These are phyloP conservation scores for Datura wrightii DNA, from an alignment of 257 asterid species.

Conservation along the genomic window DNA sequence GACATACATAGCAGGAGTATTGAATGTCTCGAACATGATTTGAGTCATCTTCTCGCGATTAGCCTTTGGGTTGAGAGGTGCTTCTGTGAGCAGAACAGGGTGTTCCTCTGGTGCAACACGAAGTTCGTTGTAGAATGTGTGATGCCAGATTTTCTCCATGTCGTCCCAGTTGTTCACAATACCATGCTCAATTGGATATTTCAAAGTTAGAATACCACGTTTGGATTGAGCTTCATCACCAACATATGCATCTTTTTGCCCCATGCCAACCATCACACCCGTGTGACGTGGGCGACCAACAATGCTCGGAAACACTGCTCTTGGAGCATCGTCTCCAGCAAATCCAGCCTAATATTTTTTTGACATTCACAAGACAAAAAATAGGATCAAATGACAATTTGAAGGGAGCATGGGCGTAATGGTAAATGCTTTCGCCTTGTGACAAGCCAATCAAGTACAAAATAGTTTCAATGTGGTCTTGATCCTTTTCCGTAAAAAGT, in stretches of 20 bases:
- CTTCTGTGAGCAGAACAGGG: slow-evolving; percentile 45
- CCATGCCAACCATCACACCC: slow-evolving; percentile 50
- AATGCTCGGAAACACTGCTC: slow-evolving; percentile 50
- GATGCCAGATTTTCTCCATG: slow-evolving; percentile 47
- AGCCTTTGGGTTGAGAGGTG: slow-evolving; percentile 46
- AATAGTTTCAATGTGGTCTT: background rate
- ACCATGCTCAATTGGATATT: slow-evolving; percentile 48
- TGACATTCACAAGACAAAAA: background rate
- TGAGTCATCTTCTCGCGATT: slow-evolving; percentile 49
- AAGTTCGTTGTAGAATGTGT: slow-evolving; percentile 43
- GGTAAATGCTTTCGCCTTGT: background rate
- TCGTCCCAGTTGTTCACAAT: slow-evolving; percentile 46
- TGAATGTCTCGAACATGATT: slow-evolving; percentile 45
- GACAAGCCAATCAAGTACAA: no score
- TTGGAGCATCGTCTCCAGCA: slow-evolving; percentile 51
- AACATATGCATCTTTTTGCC: slow-evolving; percentile 46
- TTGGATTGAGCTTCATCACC: slow-evolving; percentile 52
- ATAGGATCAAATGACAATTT: background rate
- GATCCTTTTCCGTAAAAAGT: background rate
- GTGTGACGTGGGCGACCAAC: slow-evolving; percentile 48
- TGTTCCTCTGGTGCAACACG: slow-evolving; percentile 45
- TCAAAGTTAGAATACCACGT: slow-evolving; percentile 44
- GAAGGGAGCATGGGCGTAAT: background rate
- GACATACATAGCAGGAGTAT: slow-evolving; percentile 43
- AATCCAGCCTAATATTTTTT: slow-evolving; percentile 40